Conservation (phyloP, 495 filamentous ascomycete species). For the Endocarpon pusillum region DNA sequence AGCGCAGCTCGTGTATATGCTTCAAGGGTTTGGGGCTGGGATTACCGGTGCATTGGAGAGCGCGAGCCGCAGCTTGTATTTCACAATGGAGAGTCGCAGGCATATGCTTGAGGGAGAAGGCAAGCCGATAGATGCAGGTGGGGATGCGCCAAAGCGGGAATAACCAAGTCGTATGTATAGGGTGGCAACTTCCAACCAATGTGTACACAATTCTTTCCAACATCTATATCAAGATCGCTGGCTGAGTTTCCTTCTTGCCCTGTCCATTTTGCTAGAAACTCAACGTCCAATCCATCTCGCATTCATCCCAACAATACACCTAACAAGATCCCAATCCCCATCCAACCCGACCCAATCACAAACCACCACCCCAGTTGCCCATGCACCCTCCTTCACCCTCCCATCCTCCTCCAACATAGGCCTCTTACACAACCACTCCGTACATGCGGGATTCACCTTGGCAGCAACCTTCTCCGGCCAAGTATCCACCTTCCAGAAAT, state of each 20-base stretch:
- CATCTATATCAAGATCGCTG: too few species aligned
- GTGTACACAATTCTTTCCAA: too few species aligned
- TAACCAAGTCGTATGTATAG: constrained; percentile 15
- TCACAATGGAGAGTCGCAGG: constrained; percentile 65
- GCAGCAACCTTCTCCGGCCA: constrained; percentile 93
- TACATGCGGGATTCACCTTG: constrained; percentile 78
- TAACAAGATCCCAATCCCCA: constrained; percentile 87
- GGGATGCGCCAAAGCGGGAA: constrained; percentile 18
- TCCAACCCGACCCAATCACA: constrained; percentile 82
- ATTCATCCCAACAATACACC: constrained; percentile 86
- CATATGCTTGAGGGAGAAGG: constrained; percentile 61
- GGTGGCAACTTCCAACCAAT: too few species aligned
- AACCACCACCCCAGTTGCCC: constrained; percentile 78
- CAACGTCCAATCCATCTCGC: too few species aligned
- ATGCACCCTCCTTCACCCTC: constrained; percentile 44
- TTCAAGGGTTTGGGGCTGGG: constrained; percentile 58
- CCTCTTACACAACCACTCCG: constrained; percentile 57
- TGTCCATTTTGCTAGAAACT: too few species aligned
- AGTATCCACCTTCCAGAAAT: constrained; percentile 79
- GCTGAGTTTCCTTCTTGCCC: too few species aligned
- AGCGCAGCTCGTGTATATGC: constrained; percentile 58
- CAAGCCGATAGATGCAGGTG: constrained; percentile 22
- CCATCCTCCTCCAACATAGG: constrained; percentile 41
- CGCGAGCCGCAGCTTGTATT: constrained; percentile 59
- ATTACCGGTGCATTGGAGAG: constrained; percentile 60